Evolutionary conservation across 306 rosid genomes (phyloP).

Genomic region (Cucurbita argyrosperma): DNA sequence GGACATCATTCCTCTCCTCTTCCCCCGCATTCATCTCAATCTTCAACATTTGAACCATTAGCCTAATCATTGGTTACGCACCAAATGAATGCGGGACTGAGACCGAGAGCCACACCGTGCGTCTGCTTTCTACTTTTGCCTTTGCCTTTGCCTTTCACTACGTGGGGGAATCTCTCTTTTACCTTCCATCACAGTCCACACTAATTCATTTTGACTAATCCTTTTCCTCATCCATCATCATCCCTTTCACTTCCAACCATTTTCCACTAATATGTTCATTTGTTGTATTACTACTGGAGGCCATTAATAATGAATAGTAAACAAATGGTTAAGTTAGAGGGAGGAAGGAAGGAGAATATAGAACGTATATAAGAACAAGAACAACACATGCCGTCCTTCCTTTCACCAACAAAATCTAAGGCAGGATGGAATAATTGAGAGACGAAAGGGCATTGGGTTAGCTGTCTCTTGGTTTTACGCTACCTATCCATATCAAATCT

Average conservation of each 20-base stretch:
- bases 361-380: too few species aligned
- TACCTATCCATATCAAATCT: neutral
- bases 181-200: neutral
- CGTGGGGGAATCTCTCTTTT: neutral
- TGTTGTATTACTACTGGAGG: too few species aligned
- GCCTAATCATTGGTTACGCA: neutral
- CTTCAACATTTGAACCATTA: neutral
- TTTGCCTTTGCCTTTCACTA: neutral
- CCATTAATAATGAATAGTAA: too few species aligned
- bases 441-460: neutral
- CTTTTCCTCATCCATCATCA: too few species aligned
- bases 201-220: too few species aligned
- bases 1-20: neutral
- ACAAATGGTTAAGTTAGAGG: too few species aligned
- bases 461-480: neutral
- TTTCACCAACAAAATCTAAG: neutral
- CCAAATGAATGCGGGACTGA: neutral
- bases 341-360: too few species aligned
- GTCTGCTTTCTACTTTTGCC: neutral
- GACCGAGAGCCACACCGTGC: neutral
- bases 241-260: too few species aligned
- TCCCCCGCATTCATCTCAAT: slow-evolving; percentile 29
- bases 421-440: neutral
- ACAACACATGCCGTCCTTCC: too few species aligned
- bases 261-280: too few species aligned